Evolutionary conservation across 2,329 filamentous ascomycete genomes (phyloP).

Genomic region (Claviceps pusilla): DNA sequence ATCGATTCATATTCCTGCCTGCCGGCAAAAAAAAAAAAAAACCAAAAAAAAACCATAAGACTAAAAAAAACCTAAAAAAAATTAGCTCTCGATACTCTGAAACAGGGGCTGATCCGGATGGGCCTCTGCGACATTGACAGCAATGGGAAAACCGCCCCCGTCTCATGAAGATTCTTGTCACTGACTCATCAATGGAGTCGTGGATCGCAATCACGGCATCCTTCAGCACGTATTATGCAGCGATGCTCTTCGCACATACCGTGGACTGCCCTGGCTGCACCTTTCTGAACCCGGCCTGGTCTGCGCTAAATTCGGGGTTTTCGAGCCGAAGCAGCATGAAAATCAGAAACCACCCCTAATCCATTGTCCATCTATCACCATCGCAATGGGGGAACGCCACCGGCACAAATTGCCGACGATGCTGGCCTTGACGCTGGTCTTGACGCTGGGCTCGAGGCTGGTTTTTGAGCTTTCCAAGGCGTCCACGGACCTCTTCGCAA

Average conservation of each 20-base stretch:
- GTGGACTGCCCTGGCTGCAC: neutral
- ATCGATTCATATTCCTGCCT: neutral
- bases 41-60: neutral
- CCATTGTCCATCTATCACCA: neutral
- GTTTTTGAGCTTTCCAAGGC: neutral
- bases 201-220: neutral
- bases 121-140: neutral
- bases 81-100: neutral
- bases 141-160: neutral
- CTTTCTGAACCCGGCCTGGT: neutral
- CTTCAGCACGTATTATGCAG: neutral
- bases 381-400: neutral
- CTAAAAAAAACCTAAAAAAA: neutral
- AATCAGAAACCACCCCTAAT: neutral
- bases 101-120: neutral
- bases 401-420: neutral
- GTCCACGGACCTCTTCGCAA: slow-evolving; percentile 2
- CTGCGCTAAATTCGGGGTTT: neutral
- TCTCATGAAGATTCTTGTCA: neutral
- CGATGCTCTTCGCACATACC: neutral
- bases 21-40: neutral
- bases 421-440: neutral
- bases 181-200: neutral
- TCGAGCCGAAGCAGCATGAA: neutral
- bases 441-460: neutral